phyloP scores from a whole-genome alignment of 805 yeast species.

The Yamadazyma sp. region DNA sequence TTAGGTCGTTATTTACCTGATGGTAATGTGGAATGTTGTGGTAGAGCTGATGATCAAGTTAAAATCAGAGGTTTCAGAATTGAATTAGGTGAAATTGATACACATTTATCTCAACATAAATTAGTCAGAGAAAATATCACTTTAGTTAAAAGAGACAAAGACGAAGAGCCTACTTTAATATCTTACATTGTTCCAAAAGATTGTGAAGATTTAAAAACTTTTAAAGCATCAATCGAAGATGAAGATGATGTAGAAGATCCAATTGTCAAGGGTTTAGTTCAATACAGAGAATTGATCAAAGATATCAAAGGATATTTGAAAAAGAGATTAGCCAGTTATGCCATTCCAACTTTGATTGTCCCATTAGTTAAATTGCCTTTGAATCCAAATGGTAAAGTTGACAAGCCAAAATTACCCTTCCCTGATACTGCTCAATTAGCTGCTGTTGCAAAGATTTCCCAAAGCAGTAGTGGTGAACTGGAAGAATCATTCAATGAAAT shows the following conservation, averaged over 20 bases:
- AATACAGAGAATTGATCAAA: slow-evolving; percentile 71
- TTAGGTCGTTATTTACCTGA: slow-evolving; percentile 95
- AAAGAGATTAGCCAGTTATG: slow-evolving; percentile 87
- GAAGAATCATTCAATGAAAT: slow-evolving; percentile 52
- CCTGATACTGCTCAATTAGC: slow-evolving; percentile 87
- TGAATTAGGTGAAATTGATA: slow-evolving; percentile 97
- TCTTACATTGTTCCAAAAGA: slow-evolving; percentile 84
- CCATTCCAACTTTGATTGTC: slow-evolving; percentile 88
- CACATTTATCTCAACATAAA: slow-evolving; percentile 92
- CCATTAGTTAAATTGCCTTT: slow-evolving; percentile 84
- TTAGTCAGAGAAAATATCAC: slow-evolving; percentile 91
- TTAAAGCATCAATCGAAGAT: slow-evolving; percentile 49
- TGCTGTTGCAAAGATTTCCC: slow-evolving; percentile 57
- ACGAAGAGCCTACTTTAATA: slow-evolving; percentile 87
- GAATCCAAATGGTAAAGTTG: slow-evolving; percentile 98
- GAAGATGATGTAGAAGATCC: slow-evolving; percentile 51
- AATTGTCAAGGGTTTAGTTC: slow-evolving; percentile 74
- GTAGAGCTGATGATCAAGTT: slow-evolving; percentile 98
- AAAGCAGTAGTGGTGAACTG: slow-evolving; percentile 45
- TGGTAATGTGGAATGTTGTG: slow-evolving; percentile 97
- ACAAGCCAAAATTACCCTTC: slow-evolving; percentile 94
- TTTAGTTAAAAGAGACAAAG: slow-evolving; percentile 84
- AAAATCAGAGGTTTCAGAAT: slow-evolving; percentile 98
- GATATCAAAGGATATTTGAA: slow-evolving; percentile 74
- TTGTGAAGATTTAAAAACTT: slow-evolving; percentile 42